A percentile compares a stretch with the other conserved stretches of the same genome.
These are phyloP conservation scores for Macrolepiota albuminosa DNA, from an alignment of 768 basidiomycete genomes.

Conservation along the genomic window DNA sequence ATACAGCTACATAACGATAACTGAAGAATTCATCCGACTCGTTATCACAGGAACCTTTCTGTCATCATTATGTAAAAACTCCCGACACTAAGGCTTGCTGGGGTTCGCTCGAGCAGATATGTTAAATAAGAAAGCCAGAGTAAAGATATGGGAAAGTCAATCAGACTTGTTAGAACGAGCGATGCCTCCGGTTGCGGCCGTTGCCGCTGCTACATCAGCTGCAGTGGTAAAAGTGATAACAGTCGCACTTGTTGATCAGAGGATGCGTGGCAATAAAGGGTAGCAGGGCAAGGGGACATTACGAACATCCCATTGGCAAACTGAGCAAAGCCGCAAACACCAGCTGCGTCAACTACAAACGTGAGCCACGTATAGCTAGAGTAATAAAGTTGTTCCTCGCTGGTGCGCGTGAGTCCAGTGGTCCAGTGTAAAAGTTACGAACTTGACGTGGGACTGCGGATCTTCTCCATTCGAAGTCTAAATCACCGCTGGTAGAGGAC, in stretches of 20 bases:
- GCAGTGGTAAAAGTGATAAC: slow-evolving; percentile 46
- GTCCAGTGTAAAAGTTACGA: slow-evolving; percentile 37
- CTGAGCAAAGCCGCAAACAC: slow-evolving; percentile 46
- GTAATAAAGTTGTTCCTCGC: slow-evolving; percentile 9
- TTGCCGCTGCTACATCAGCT: slow-evolving; percentile 36
- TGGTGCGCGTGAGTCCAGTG: slow-evolving; percentile 40
- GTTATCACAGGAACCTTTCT: too few species aligned
- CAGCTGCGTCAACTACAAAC: slow-evolving; percentile 22
- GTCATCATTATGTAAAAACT: too few species aligned
- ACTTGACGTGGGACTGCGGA: slow-evolving; percentile 48
- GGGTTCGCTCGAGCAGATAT: not conserved
- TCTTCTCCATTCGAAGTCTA: slow-evolving; percentile 40
- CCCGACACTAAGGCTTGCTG: slow-evolving; percentile 7
- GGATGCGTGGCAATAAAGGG: slow-evolving; percentile 44
- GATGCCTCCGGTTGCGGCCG: slow-evolving; percentile 38
- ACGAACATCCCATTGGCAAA: slow-evolving; percentile 47
- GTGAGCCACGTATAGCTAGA: slow-evolving; percentile 8
- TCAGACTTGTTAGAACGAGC: slow-evolving; percentile 21
- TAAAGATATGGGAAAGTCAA: not conserved
- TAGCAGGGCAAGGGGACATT: slow-evolving; percentile 30
- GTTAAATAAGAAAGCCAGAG: slow-evolving; percentile 9
- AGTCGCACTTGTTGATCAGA: slow-evolving; percentile 50
- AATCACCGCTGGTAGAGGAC: slow-evolving; percentile 20
- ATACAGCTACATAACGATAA: too few species aligned
- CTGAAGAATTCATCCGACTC: too few species aligned